phyloP scores from a whole-genome alignment of 768 basidiomycete genomes.

The Termitomyces sp. region DNA sequence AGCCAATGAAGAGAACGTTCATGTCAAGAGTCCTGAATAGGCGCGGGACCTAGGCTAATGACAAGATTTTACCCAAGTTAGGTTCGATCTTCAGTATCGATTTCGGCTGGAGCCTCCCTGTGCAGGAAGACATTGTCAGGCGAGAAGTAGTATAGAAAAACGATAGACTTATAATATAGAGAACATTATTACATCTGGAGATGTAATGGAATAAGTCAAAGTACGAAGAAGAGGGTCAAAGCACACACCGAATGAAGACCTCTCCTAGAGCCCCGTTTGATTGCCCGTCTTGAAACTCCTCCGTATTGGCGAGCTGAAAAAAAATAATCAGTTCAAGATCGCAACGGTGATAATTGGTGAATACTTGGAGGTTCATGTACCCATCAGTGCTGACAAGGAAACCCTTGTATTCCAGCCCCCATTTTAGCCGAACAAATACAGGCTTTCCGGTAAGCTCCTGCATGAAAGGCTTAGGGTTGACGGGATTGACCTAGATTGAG shows the following conservation, averaged over 20 bases:
- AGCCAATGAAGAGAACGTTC: neutral
- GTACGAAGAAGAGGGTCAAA: neutral
- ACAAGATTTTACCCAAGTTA: neutral
- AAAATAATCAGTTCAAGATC: neutral
- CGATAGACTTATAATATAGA: conserved; percentile 84
- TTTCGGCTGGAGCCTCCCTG: conserved; percentile 74
- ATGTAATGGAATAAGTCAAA: conserved; percentile 14
- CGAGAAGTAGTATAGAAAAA: conserved; percentile 3
- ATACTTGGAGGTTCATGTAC: conserved; percentile 98
- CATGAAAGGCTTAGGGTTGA: conserved; percentile 98
- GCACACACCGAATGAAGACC: conserved; percentile 90
- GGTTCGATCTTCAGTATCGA: conserved; percentile 15
- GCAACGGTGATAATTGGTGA: conserved; percentile 5
- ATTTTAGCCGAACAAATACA: conserved; percentile 93
- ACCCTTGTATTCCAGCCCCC: conserved; percentile 99
- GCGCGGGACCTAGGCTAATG: neutral
- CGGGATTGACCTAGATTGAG: conserved; percentile 69
- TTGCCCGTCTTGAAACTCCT: conserved; percentile 95
- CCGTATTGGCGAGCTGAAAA: conserved; percentile 91
- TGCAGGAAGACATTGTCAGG: conserved; percentile 35
- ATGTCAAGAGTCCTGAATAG: neutral
- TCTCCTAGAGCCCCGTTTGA: conserved; percentile 97
- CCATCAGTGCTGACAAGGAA: conserved; percentile 98
- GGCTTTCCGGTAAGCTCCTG: conserved; percentile 98
- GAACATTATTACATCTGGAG: conserved; percentile 87